phyloP scores from a whole-genome alignment of 805 yeast species.

The Metschnikowia lochheadii region DNA sequence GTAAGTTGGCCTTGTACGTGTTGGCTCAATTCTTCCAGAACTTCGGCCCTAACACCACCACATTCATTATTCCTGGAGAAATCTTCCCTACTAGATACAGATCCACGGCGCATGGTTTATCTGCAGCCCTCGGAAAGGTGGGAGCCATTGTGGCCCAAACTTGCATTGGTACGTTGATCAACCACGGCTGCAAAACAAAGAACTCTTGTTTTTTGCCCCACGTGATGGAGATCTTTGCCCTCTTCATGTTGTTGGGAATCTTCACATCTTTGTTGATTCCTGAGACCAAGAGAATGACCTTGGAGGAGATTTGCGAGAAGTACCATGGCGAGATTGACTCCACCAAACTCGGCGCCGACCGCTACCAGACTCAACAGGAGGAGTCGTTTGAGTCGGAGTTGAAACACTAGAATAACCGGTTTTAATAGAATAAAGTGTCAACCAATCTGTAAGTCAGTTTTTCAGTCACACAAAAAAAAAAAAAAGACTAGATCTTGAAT shows the following conservation, averaged over 20 bases:
- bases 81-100: slow-evolving; percentile 91
- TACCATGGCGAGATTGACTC: slow-evolving; percentile 73
- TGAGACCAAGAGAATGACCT: slow-evolving; percentile 88
- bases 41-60: slow-evolving; percentile 91
- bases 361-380: slow-evolving; percentile 30
- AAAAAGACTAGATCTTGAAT: no score
- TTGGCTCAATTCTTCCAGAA: slow-evolving; percentile 84
- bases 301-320: slow-evolving; percentile 77
- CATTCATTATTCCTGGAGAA: slow-evolving; percentile 90
- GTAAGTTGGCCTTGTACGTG: slow-evolving; percentile 72
- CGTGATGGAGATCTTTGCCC: slow-evolving; percentile 90
- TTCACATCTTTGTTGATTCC: slow-evolving; percentile 66
- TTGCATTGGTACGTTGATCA: slow-evolving; percentile 75
- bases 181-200: slow-evolving; percentile 69
- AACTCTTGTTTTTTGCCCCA: slow-evolving; percentile 77
- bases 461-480: no score
- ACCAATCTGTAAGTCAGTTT: no score
- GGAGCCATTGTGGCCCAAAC: slow-evolving; percentile 94
- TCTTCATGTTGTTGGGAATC: slow-evolving; percentile 83
- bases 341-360: slow-evolving; percentile 38
- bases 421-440: not conserved
- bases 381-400: slow-evolving; percentile 30
- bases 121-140: slow-evolving; percentile 88
- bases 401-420: slow-evolving; percentile 17
- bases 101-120: slow-evolving; percentile 92